Evolutionary conservation across 192 early-diverging fungal species (phyloP).

Genomic region (Tieghemiomyces parasiticus): DNA sequence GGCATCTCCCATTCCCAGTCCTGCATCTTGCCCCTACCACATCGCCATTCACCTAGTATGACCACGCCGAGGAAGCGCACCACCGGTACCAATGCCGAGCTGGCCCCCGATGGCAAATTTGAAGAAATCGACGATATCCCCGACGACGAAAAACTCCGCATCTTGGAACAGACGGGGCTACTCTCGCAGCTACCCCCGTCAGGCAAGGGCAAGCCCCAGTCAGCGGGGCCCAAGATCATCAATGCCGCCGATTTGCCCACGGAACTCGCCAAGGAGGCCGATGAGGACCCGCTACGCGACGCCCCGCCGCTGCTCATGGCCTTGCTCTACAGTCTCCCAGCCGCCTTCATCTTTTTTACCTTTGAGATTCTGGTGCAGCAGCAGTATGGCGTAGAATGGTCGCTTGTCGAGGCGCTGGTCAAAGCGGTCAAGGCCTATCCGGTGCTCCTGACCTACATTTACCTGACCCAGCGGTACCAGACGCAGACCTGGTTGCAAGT

Average conservation of each 20-base stretch:
- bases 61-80: background rate
- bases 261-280: conserved; percentile 11
- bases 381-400: conserved; percentile 24
- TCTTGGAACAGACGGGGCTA: conserved; percentile 27
- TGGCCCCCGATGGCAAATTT: conserved; percentile 23
- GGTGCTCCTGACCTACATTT: conserved; percentile 41
- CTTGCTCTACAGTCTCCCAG: conserved; percentile 19
- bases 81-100: conserved; percentile 4
- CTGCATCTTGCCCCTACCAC: background rate
- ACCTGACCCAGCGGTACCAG: conserved; percentile 40
- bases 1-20: background rate
- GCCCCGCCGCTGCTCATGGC: conserved; percentile 24
- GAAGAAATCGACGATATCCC: conserved; percentile 32
- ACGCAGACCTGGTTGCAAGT: conserved; percentile 24
- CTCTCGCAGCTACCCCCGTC: conserved; percentile 20
- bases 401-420: conserved; percentile 15
- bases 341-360: conserved; percentile 19
- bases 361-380: conserved; percentile 31
- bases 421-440: conserved; percentile 19
- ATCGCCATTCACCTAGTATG: background rate
- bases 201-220: background rate
- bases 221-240: background rate
- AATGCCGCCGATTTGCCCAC: conserved; percentile 12
- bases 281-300: conserved; percentile 11
- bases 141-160: conserved; percentile 26